These are phyloP conservation scores for Alternaria metachromatica DNA, from an alignment of 2,329 filamentous ascomycete genomes.

Conservation along the genomic window DNA sequence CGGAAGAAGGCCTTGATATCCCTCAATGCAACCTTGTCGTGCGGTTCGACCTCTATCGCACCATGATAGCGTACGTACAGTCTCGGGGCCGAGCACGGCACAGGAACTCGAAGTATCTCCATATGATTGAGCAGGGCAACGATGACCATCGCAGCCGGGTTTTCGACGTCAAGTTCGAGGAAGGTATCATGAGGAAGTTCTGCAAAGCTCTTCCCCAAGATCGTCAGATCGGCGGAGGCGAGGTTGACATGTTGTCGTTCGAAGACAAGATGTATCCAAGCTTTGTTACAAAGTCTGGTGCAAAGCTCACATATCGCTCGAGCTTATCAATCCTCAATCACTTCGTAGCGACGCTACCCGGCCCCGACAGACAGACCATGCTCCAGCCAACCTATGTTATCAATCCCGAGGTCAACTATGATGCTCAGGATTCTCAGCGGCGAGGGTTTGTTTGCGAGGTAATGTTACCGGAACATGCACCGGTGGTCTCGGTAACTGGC, in stretches of 20 bases:
- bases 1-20: constrained; percentile 71
- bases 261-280: constrained; percentile 57
- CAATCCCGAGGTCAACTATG: constrained; percentile 11
- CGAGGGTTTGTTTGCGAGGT: constrained; percentile 69
- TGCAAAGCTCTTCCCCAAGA: constrained; percentile 78
- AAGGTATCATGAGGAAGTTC: constrained; percentile 72
- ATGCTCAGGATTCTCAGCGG: constrained; percentile 11
- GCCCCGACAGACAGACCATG: constrained; percentile 56
- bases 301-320: constrained; percentile 78
- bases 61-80: constrained; percentile 94
- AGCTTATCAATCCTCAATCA: constrained; percentile 74
- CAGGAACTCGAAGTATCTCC: constrained; percentile 77
- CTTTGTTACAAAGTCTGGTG: constrained; percentile 71
- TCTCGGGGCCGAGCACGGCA: constrained; percentile 87
- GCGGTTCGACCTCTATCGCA: constrained; percentile 85
- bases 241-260: constrained; percentile 63
- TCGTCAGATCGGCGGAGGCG: constrained; percentile 68
- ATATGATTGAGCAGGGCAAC: constrained; percentile 81
- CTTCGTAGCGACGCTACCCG: constrained; percentile 73
- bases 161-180: constrained; percentile 65
- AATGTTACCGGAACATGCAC: constrained; percentile 76
- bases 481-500: constrained; percentile 71
- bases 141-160: constrained; percentile 63
- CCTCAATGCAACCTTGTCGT: constrained; percentile 71
- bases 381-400: constrained; percentile 68